Base-by-base conservation (phyloP, 2,329 filamentous ascomycete genomes). In the Paradendryphiella salina region DNA sequence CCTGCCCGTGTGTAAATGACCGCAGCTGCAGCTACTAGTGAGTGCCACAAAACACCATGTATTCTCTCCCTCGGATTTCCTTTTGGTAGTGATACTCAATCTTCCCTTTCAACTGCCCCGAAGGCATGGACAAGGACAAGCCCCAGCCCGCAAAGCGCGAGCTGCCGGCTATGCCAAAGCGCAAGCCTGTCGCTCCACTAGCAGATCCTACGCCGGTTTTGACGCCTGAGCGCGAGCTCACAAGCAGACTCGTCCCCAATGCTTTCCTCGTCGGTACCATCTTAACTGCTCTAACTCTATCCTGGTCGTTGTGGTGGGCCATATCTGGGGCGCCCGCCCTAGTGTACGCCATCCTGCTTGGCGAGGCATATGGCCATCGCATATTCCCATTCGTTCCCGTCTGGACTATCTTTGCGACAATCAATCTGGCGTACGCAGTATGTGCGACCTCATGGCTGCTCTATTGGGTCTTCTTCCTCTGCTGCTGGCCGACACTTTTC, bases 381-480 rank as follows among this genome's bases (percentile, higher is more conserved):
- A 69, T 81, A 14, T 54, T 81, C 9, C 72, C 76, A 1, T 68
- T 66, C 18, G 61, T 78, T 21, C 77, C 77, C 1, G 57, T 81
- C 2, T 81, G 78, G 78, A 73, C 76, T 1, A 56, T 80, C 1
- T 67, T 81, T 42, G 64, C 75, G 1, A 75, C 74, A 0, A 55
- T 81, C 20, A 79, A 81, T 54, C 62, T 80, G 2, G 53, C 68
- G 0, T 82, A 81, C 58, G 72, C 74, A 2, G 66, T 81, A 9
- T 75, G 71, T 37, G 72, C 79, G 10, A 81, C 79, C 11, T 81
- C 79, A 56, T 82, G 80, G 79, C 73, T 82, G 1, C 69, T 82
- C 0, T 77, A 77, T 46, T 74, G 72, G 57, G 55, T 74, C 1
- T 81, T 79, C 55, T 59, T 71, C 3, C 58, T 63, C 0, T 38